Evolutionary conservation across 768 basidiomycete genomes (phyloP).

Genomic region (Cyathus striatus): DNA sequence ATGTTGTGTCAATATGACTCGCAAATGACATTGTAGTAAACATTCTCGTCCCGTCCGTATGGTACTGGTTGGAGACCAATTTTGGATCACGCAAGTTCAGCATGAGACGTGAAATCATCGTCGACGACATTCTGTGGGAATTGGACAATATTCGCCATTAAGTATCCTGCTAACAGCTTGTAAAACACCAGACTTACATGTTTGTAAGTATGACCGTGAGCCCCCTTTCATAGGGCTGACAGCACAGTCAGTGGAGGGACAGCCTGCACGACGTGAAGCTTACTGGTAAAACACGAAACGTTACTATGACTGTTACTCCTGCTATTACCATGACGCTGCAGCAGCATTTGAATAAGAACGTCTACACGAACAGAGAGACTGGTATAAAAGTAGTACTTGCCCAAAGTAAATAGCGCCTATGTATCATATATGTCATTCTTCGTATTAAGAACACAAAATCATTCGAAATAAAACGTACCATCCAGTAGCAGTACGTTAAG

Average conservation of each 20-base stretch:
- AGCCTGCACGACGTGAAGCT: neutral
- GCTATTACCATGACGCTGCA: constrained; percentile 15
- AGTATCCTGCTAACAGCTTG: neutral
- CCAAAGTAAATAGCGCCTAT: constrained; percentile 35
- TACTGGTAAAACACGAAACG: constrained; percentile 12
- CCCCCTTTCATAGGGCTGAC: constrained; percentile 13
- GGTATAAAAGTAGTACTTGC: constrained; percentile 14
- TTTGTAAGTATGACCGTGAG: constrained; percentile 16
- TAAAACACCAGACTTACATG: constrained; percentile 3
- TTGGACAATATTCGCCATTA: no score
- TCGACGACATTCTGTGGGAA: constrained; percentile 20
- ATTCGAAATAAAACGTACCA: constrained; percentile 22
- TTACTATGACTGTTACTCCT: constrained; percentile 13
- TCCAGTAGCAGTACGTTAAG: constrained; percentile 34
- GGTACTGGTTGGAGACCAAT: no score
- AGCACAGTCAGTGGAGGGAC: neutral
- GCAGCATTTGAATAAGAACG: neutral
- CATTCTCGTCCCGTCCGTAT: no score
- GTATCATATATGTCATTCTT: no score
- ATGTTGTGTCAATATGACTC: no score
- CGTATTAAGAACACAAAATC: no score
- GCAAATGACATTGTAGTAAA: no score
- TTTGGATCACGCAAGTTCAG: constrained; percentile 24
- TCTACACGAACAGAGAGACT: no score
- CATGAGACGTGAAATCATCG: constrained; percentile 25